Conservation (phyloP, 1,139 yeast species). For the Sugiyamaella novakii region DNA sequence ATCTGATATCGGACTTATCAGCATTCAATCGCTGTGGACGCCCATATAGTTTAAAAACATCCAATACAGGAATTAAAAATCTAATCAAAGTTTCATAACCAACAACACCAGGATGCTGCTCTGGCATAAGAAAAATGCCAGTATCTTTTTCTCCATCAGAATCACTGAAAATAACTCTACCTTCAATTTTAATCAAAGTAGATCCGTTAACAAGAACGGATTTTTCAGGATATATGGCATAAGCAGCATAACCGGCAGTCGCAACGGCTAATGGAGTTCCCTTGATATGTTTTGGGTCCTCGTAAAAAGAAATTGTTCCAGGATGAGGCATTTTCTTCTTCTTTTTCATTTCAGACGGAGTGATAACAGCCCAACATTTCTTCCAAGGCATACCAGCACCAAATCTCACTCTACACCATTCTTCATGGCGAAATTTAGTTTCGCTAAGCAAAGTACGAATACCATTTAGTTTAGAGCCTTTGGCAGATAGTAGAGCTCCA, state of each 20-base stretch:
- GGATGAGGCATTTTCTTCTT: constrained; percentile 42
- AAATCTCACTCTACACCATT: constrained; percentile 91
- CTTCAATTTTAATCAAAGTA: constrained; percentile 87
- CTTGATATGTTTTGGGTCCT: constrained; percentile 47
- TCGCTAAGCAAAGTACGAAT: constrained; percentile 82
- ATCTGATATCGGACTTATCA: constrained; percentile 75
- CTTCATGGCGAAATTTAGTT: constrained; percentile 83
- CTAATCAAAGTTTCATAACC: constrained; percentile 93
- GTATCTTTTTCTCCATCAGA: constrained; percentile 64
- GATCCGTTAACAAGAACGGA: constrained; percentile 78
- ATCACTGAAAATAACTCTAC: constrained; percentile 66
- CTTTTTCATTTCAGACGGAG: constrained; percentile 58
- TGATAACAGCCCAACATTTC: constrained; percentile 88
- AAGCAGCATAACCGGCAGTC: constrained; percentile 68
- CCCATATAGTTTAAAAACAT: constrained; percentile 86
- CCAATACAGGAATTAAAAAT: constrained; percentile 80
- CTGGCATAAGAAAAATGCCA: constrained; percentile 93
- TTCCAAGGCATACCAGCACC: constrained; percentile 99
- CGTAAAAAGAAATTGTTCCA: constrained; percentile 46
- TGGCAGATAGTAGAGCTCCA: constrained; percentile 84
- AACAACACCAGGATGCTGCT: constrained; percentile 87
- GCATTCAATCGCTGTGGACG: constrained; percentile 89
- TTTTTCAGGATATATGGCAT: constrained; percentile 91
- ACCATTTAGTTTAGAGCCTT: constrained; percentile 85
- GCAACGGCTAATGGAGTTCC: constrained; percentile 81